Percentiles rank a stretch among this genome's conserved stretches.
These are phyloP conservation scores for Angophora floribunda DNA, from an alignment of 345 rosid genomes.

Conservation along the genomic window DNA sequence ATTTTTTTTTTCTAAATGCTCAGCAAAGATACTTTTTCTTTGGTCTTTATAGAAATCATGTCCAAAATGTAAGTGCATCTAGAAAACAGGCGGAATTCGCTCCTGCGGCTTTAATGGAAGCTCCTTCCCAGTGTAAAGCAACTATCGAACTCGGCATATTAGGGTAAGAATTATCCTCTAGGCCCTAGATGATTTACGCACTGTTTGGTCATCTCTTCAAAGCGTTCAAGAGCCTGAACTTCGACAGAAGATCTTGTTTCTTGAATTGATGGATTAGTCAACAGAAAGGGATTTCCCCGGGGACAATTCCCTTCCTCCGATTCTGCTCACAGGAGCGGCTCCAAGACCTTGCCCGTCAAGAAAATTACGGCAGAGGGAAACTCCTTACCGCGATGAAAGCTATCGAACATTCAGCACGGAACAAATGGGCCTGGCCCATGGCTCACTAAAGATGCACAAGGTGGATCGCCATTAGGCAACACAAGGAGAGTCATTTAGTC, in stretches of 20 bases:
- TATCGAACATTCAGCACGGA: constrained; percentile 2
- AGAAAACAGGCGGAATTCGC: background rate
- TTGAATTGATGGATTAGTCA: constrained; percentile 11
- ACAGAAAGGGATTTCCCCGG: constrained; percentile 24
- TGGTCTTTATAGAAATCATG: background rate
- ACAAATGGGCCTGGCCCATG: background rate
- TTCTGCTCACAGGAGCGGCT: constrained; percentile 22
- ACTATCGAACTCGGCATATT: background rate
- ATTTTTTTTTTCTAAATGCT: background rate
- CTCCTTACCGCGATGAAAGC: constrained; percentile 6
- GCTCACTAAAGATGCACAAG: background rate
- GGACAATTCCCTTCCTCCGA: constrained; percentile 62
- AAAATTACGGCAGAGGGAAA: constrained; percentile 21
- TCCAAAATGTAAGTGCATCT: background rate
- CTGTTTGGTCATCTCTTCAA: background rate
- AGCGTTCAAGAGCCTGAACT: background rate
- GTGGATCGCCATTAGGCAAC: background rate
- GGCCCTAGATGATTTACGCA: background rate
- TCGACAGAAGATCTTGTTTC: background rate
- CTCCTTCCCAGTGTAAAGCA: background rate
- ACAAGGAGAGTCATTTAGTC: background rate
- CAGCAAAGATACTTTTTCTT: background rate
- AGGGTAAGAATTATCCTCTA: background rate
- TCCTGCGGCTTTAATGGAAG: background rate
- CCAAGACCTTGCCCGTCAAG: constrained; percentile 20